Percentiles rank a stretch among this genome's conserved stretches.
Evolutionary conservation across 495 filamentous ascomycete species (phyloP).

Genomic region (Apiosordaria backusii): DNA sequence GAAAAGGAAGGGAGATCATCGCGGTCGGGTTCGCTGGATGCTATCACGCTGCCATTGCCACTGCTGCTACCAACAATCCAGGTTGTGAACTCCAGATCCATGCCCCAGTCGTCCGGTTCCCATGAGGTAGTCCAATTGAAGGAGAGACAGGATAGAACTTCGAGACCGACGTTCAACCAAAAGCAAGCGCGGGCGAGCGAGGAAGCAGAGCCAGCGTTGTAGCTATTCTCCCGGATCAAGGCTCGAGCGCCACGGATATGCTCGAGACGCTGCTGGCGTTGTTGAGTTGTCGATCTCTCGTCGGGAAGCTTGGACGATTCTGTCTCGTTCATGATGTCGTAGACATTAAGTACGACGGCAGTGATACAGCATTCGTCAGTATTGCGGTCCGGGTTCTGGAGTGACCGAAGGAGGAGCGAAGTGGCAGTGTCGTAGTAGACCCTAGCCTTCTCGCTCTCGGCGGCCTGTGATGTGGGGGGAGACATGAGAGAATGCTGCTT

Average conservation of each 20-base stretch:
- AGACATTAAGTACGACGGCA: slow-evolving; percentile 84
- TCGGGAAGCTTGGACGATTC: neutral
- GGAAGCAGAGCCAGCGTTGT: slow-evolving; percentile 68
- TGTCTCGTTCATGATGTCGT: slow-evolving; percentile 79
- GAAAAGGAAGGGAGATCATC: slow-evolving; percentile 69
- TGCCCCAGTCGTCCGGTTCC: slow-evolving; percentile 88
- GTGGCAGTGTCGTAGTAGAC: slow-evolving; percentile 83
- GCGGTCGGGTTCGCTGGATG: slow-evolving; percentile 56
- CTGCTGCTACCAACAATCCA: slow-evolving; percentile 17
- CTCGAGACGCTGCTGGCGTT: slow-evolving; percentile 70
- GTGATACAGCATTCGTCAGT: slow-evolving; percentile 84
- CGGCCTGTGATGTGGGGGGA: slow-evolving; percentile 35
- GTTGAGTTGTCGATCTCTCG: slow-evolving; percentile 10
- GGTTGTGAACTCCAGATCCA: slow-evolving; percentile 72
- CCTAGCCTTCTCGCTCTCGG: slow-evolving; percentile 70
- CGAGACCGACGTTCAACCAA: slow-evolving; percentile 90
- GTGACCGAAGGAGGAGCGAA: slow-evolving; percentile 61
- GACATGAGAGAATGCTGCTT: slow-evolving; percentile 73
- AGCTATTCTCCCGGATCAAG: slow-evolving; percentile 85
- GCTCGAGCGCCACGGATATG: slow-evolving; percentile 85
- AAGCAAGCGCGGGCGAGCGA: slow-evolving; percentile 89
- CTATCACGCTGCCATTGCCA: slow-evolving; percentile 32
- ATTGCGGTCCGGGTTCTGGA: slow-evolving; percentile 81
- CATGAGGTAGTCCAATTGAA: slow-evolving; percentile 87
- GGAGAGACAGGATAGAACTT: slow-evolving; percentile 79